Conservation (phyloP, 1,139 yeast genomes). For the Yamadazyma songkhlaensis region DNA sequence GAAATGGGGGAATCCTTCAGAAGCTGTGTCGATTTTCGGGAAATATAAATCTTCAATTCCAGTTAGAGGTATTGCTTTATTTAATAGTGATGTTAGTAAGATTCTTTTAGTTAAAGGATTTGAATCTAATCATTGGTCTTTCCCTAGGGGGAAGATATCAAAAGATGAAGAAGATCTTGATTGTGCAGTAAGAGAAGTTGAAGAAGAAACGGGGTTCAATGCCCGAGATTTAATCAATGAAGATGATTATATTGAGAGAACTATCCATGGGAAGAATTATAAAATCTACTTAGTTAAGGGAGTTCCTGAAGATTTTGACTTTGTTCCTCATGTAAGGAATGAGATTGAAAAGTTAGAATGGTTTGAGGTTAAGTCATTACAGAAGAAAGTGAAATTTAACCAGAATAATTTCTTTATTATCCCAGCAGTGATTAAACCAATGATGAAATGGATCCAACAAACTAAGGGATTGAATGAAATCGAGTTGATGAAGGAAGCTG, state of each 20-base stretch:
- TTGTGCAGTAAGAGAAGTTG: constrained; percentile 92
- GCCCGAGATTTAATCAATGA: constrained; percentile 66
- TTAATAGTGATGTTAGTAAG: constrained; percentile 69
- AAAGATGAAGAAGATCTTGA: constrained; percentile 87
- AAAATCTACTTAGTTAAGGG: constrained; percentile 76
- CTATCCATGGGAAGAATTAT: constrained; percentile 79
- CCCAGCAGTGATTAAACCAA: constrained; percentile 58
- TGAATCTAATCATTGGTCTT: constrained; percentile 86
- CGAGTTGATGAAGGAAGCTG: constrained; percentile 55
- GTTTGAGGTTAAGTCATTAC: constrained; percentile 39
- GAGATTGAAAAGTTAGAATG: constrained; percentile 66
- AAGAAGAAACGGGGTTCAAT: constrained; percentile 95
- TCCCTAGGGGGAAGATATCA: constrained; percentile 95
- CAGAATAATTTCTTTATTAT: constrained; percentile 55
- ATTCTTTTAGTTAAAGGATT: constrained; percentile 82
- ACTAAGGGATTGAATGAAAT: constrained; percentile 56
- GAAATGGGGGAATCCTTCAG: constrained; percentile 80
- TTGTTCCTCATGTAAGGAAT: constrained; percentile 79
- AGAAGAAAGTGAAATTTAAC: constrained; percentile 37
- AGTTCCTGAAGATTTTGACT: constrained; percentile 72
- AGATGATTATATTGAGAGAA: constrained; percentile 76
- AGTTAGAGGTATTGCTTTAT: constrained; percentile 91
- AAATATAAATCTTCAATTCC: constrained; percentile 89
- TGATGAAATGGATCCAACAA: constrained; percentile 54
- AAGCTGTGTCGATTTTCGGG: constrained; percentile 74